Evolutionary conservation across 192 early-diverging fungal genomes (phyloP).

Genomic region (Linnemannia schmuckeri): DNA sequence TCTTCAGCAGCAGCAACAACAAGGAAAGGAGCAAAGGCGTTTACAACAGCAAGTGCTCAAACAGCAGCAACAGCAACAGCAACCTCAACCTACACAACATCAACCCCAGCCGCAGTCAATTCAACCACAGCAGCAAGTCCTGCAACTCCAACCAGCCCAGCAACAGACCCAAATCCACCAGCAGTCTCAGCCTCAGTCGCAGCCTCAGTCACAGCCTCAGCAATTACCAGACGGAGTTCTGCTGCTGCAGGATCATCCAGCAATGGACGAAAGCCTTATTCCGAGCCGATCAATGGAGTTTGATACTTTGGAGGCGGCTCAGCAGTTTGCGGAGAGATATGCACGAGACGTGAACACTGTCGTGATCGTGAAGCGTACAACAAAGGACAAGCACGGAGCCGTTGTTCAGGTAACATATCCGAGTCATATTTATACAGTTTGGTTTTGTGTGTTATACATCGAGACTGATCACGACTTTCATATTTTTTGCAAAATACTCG

Average conservation of each 20-base stretch:
- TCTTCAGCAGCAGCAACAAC: conserved; percentile 19
- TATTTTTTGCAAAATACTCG: neutral
- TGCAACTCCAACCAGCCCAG: neutral
- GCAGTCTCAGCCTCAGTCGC: neutral
- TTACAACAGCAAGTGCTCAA: conserved; percentile 18
- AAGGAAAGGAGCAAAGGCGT: conserved; percentile 31
- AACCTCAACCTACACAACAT: conserved; percentile 11
- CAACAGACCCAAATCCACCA: conserved; percentile 11
- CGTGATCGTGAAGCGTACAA: conserved; percentile 50
- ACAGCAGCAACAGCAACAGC: conserved; percentile 7
- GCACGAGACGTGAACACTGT: conserved; percentile 39
- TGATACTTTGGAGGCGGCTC: conserved; percentile 32
- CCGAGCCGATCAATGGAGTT: conserved; percentile 44
- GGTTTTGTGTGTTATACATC: neutral
- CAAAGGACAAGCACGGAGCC: conserved; percentile 46
- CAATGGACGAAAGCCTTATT: conserved; percentile 11
- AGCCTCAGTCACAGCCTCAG: neutral
- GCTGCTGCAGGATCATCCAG: neutral
- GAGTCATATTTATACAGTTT: neutral
- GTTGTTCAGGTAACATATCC: conserved; percentile 36
- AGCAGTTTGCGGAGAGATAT: conserved; percentile 41
- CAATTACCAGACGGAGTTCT: neutral
- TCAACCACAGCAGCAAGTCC: neutral
- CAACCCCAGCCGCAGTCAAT: neutral
- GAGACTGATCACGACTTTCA: neutral